These are phyloP conservation scores for Leucocoprinus leucothites DNA, from an alignment of 768 basidiomycete species.

Conservation along the genomic window DNA sequence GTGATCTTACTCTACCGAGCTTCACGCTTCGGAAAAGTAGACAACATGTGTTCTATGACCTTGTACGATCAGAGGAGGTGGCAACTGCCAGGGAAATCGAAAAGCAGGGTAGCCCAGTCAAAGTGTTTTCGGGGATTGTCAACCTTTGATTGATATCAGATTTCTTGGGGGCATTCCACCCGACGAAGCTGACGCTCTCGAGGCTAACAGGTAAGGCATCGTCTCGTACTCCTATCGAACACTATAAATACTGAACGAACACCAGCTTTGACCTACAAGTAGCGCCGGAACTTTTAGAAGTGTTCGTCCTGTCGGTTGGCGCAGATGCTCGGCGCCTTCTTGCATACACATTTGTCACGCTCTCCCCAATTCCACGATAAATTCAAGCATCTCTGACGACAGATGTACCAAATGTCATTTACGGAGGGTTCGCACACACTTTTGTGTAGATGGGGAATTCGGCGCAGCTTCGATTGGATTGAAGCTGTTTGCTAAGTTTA, in stretches of 20 bases:
- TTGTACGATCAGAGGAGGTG: slow-evolving; percentile 2
- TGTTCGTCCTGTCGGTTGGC: not conserved
- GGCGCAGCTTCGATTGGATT: slow-evolving; percentile 1
- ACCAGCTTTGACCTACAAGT: slow-evolving; percentile 1
- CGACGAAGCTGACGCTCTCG: slow-evolving; percentile 3
- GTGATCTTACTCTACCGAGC: too few relatives aligned
- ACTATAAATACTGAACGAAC: too few relatives aligned
- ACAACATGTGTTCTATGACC: slow-evolving; percentile 1
- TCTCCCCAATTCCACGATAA: slow-evolving; percentile 1
- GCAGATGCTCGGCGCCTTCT: not conserved
- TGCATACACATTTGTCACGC: slow-evolving; percentile 1
- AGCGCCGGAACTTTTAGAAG: slow-evolving; percentile 5
- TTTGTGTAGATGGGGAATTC: slow-evolving; percentile 3
- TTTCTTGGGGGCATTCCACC: not conserved
- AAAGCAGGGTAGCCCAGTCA: not conserved
- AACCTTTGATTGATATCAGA: too few relatives aligned
- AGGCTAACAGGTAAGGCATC: not conserved
- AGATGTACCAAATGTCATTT: not conserved
- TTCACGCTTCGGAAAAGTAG: too few relatives aligned
- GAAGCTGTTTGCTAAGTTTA: slow-evolving; percentile 1
- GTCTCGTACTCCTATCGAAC: not conserved
- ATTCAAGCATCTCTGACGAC: slow-evolving; percentile 1
- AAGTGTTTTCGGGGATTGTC: too few relatives aligned
- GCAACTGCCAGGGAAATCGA: slow-evolving; percentile 1
- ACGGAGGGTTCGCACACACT: not conserved